phyloP scores from a whole-genome alignment of 768 basidiomycete genomes.

The Mycena polygramma region DNA sequence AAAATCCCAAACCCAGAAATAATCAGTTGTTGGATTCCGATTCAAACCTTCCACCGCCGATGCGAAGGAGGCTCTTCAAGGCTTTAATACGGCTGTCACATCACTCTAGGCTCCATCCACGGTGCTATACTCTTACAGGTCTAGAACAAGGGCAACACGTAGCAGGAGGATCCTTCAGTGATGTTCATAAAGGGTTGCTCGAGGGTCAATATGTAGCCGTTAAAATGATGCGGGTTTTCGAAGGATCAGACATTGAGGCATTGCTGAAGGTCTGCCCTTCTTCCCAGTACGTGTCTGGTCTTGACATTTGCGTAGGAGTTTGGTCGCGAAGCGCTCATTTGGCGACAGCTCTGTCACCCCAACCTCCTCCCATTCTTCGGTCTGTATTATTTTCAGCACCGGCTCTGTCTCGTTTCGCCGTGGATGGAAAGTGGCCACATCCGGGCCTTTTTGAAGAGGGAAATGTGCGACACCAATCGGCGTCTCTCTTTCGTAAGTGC shows the following conservation, averaged over 20 bases:
- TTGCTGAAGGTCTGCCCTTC: constrained; percentile 18
- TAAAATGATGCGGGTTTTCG: constrained; percentile 33
- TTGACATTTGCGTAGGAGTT: constrained; percentile 12
- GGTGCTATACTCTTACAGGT: constrained; percentile 25
- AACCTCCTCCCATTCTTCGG: constrained; percentile 42
- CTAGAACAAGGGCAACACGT: constrained; percentile 20
- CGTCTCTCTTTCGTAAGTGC: constrained; percentile 23
- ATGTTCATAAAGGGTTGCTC: constrained; percentile 30
- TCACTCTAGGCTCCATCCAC: constrained; percentile 20
- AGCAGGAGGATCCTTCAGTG: constrained; percentile 30
- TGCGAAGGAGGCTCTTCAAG: constrained; percentile 1
- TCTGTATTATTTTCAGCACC: constrained; percentile 31
- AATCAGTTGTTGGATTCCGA: constrained; percentile 29
- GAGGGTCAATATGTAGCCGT: constrained; percentile 28
- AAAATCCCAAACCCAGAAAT: background rate
- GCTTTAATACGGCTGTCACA: constrained; percentile 25
- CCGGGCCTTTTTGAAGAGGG: constrained; percentile 31
- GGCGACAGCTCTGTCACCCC: constrained; percentile 38
- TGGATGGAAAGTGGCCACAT: constrained; percentile 49
- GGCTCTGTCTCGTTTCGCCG: constrained; percentile 43
- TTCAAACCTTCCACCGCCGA: background rate
- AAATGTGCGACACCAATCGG: background rate
- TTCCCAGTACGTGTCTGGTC: background rate
- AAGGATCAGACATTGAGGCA: constrained; percentile 18
- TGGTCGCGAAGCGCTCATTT: constrained; percentile 39